A percentile compares a stretch with the other conserved stretches of the same genome.
phyloP scores from a whole-genome alignment of 805 yeast species.

The Ogataea haglerorum region DNA sequence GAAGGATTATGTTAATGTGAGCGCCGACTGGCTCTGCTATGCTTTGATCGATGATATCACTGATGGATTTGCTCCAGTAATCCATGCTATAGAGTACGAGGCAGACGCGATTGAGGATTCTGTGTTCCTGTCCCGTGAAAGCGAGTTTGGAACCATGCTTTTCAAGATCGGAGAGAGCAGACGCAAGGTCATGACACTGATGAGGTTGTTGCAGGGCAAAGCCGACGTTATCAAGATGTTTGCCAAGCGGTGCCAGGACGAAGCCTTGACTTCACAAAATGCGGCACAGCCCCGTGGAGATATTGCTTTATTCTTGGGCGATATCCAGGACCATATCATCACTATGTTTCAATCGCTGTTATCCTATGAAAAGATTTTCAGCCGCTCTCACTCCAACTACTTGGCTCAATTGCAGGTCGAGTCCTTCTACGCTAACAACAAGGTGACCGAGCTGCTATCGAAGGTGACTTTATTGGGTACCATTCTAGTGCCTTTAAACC shows the following conservation, averaged over 20 bases:
- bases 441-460: constrained; percentile 81
- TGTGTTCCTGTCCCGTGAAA: constrained; percentile 74
- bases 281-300: constrained; percentile 76
- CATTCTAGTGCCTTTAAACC: constrained; percentile 80
- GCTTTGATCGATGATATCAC: constrained; percentile 82
- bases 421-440: constrained; percentile 79
- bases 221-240: constrained; percentile 97
- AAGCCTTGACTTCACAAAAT: constrained; percentile 30
- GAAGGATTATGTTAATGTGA: constrained; percentile 72
- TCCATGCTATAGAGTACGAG: constrained; percentile 71
- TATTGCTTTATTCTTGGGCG: constrained; percentile 88
- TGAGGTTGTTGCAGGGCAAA: constrained; percentile 86
- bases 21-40: constrained; percentile 80
- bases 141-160: constrained; percentile 74
- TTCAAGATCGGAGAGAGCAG: constrained; percentile 84
- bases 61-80: constrained; percentile 80
- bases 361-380: constrained; percentile 89
- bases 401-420: constrained; percentile 93
- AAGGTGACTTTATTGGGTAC: constrained; percentile 91
- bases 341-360: constrained; percentile 91
- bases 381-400: constrained; percentile 88
- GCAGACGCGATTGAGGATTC: constrained; percentile 83
- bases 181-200: constrained; percentile 85
- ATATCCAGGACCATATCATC: constrained; percentile 94
- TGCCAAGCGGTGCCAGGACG: constrained; percentile 91